phyloP scores from a whole-genome alignment of 768 basidiomycete species.

The Termitomyces sp. region DNA sequence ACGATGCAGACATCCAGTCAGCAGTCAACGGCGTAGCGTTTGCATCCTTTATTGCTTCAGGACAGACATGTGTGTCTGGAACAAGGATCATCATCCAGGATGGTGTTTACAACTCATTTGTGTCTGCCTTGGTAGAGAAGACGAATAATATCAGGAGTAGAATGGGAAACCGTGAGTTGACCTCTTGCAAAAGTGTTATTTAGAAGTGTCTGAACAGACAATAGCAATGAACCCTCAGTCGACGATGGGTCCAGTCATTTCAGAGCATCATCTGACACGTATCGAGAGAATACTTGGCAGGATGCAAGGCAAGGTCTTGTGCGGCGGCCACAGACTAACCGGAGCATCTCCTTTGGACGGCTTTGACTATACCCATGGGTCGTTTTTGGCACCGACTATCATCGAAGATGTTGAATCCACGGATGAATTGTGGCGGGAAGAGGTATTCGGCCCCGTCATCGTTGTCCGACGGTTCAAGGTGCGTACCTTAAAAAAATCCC shows the following conservation, averaged over 20 bases:
- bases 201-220: not conserved
- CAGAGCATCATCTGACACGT: constrained; percentile 53
- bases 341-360: constrained; percentile 62
- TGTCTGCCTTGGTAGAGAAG: constrained; percentile 58
- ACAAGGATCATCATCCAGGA: constrained; percentile 76
- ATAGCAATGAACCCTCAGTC: constrained; percentile 65
- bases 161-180: constrained; percentile 72
- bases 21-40: constrained; percentile 84
- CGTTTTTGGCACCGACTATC: constrained; percentile 80
- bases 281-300: constrained; percentile 54
- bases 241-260: constrained; percentile 82
- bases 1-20: constrained; percentile 68
- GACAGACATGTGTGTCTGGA: constrained; percentile 92
- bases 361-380: constrained; percentile 65
- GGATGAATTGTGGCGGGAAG: constrained; percentile 75
- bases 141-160: constrained; percentile 53
- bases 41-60: constrained; percentile 80
- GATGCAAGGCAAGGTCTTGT: constrained; percentile 43
- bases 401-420: constrained; percentile 50
- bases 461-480: constrained; percentile 47
- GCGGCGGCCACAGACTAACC: constrained; percentile 63
- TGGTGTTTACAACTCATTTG: constrained; percentile 62
- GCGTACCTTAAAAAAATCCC: constrained; percentile 4
- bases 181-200: not conserved
- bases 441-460: constrained; percentile 85